Evolutionary conservation across 2,329 filamentous ascomycete genomes (phyloP), one percentile per base, ranked within the genome.

Genomic region (Grosmannia serpens): DNA sequence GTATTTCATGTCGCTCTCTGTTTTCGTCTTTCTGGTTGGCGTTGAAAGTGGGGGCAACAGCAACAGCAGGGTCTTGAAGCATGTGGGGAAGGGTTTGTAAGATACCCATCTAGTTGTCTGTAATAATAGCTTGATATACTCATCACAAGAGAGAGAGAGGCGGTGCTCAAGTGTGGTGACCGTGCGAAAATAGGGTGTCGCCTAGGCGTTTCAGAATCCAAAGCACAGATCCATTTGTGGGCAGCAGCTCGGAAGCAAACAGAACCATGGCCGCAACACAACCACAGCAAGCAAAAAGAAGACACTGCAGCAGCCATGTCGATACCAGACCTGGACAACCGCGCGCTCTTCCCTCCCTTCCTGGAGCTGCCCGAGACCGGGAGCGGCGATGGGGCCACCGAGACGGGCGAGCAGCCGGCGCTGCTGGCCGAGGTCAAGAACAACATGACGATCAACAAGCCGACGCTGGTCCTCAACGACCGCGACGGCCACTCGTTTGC

Each of bases 361-460:
- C 41, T 55, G 59, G 60, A 64, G 58, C 64, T 71, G 53, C 71
- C 70, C 31, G 61, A 63, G 47, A 56, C 51, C 17, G 62, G 38
- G 22, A 53, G 7, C 17, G 41, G 17, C 27, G 52, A 22, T 11
- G n/a, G 15, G 17, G 4, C 31, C 27, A n/a, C 24, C 47, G 29
- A 52, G 53, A n/a, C 53, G 53, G 49, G 58, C 54, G 52, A 46
- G 55, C 17, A 17, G 41, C 71, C 71, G 67, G 73, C 70, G 62
- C 71, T 78, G 44, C 68, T 79, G 15, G 75, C 73, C 46, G 71
- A 77, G 58, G 68, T 78, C 58, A 73, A 73, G 60, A 70, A 77
- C 61, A 70, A 77, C 67, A 74, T 73, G 67, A 75, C 76, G 47
- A 76, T 79, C 62, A 78, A 71, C 24, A 74, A 77, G 62, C 76